phyloP scores from a whole-genome alignment of 2,329 filamentous ascomycete genomes.

The Leptographium wingfieldii region DNA sequence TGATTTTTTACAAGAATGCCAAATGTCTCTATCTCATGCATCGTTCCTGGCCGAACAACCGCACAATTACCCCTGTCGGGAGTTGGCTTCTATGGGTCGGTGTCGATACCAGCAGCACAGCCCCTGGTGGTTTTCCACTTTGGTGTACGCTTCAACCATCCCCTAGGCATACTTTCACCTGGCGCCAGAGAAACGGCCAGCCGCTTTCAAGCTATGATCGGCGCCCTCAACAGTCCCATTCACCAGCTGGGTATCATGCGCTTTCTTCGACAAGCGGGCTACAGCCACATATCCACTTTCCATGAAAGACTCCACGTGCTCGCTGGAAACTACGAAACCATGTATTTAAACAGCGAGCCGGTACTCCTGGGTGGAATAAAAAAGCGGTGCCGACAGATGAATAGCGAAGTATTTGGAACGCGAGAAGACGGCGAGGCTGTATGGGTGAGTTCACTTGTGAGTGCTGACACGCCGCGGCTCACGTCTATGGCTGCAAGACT shows the following conservation, averaged over 20 bases:
- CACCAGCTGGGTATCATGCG: slow-evolving; percentile 6
- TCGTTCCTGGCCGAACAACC: slow-evolving; percentile 22
- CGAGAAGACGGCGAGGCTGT: neutral
- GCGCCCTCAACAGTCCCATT: slow-evolving; percentile 17
- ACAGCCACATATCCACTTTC: slow-evolving; percentile 10
- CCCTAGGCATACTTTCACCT: slow-evolving; percentile 35
- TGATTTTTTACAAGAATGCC: slow-evolving; percentile 5
- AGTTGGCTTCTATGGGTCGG: neutral
- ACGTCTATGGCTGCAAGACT: slow-evolving; percentile 9
- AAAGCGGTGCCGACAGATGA: neutral
- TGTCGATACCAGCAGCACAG: neutral
- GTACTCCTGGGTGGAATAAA: slow-evolving; percentile 6
- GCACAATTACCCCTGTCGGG: slow-evolving; percentile 19
- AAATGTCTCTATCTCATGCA: slow-evolving; percentile 16
- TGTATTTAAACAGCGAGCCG: slow-evolving; percentile 12
- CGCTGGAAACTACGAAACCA: slow-evolving; percentile 8
- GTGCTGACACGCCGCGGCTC: slow-evolving; percentile 6
- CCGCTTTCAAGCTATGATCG: slow-evolving; percentile 27
- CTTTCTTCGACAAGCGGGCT: slow-evolving; percentile 4
- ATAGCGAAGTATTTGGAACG: neutral
- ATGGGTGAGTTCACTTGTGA: slow-evolving; percentile 10
- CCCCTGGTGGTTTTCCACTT: slow-evolving; percentile 27
- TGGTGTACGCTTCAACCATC: slow-evolving; percentile 32
- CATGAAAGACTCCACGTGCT: slow-evolving; percentile 14
- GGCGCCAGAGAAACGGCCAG: slow-evolving; percentile 25